Percentiles rank a stretch among this genome's conserved stretches.
These are phyloP conservation scores for Epichloe uncinata DNA, from an alignment of 2,329 filamentous ascomycete genomes.

Conservation along the genomic window DNA sequence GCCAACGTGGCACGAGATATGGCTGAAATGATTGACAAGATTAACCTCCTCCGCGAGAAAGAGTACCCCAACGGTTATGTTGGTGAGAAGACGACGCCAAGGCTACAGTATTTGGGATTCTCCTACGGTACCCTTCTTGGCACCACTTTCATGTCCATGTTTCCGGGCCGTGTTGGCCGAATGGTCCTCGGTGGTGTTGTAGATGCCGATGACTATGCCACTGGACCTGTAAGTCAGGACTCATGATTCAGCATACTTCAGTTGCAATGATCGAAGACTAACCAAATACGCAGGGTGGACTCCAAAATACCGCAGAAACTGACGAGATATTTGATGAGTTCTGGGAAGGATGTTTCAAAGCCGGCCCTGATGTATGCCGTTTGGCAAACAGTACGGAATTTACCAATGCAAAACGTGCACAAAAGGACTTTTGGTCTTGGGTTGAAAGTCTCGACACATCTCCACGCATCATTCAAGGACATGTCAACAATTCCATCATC, in stretches of 20 bases:
- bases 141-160: constrained; percentile 21
- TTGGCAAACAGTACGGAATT: constrained; percentile 14
- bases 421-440: constrained; percentile 17
- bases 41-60: constrained; percentile 17
- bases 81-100: not conserved
- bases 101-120: constrained; percentile 33
- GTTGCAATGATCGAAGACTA: not conserved
- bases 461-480: constrained; percentile 10
- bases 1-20: constrained; percentile 28
- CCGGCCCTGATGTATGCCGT: constrained; percentile 13
- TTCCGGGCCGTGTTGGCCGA: constrained; percentile 22
- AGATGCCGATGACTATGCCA: constrained; percentile 22
- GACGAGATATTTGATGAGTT: constrained; percentile 21
- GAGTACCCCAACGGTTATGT: not conserved
- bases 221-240: constrained; percentile 3
- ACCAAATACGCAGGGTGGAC: constrained; percentile 15
- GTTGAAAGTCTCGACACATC: constrained; percentile 13
- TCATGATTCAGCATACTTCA: too few relatives aligned
- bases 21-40: constrained; percentile 26
- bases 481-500: constrained; percentile 10
- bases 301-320: constrained; percentile 21
- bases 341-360: constrained; percentile 22
- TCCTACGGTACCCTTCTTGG: constrained; percentile 27
- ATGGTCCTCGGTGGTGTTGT: constrained; percentile 27
- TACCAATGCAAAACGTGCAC: constrained; percentile 11